Evolutionary conservation across 352 stramenopile genomes (phyloP).

Genomic region (Phytophthora sp.): DNA sequence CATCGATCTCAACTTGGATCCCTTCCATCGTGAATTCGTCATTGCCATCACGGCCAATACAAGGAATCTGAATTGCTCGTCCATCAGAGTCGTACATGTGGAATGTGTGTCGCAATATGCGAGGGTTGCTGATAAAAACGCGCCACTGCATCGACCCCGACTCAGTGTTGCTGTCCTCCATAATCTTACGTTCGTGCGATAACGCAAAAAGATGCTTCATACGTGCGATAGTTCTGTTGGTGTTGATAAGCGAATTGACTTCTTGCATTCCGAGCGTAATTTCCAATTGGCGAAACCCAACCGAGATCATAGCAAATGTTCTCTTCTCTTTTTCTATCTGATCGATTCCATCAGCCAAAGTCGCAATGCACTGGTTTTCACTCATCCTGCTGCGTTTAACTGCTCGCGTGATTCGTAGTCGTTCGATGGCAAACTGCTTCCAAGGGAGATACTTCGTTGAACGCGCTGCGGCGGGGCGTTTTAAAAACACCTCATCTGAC

Average conservation of each 20-base stretch:
- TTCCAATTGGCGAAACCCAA: constrained; percentile 40
- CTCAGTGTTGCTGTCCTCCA: background rate
- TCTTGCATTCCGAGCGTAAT: constrained; percentile 23
- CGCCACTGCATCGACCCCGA: background rate
- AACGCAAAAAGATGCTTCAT: constrained; percentile 22
- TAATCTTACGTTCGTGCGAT: background rate
- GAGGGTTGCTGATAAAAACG: constrained; percentile 21
- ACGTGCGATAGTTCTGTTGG: background rate
- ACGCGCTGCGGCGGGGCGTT: constrained; percentile 16
- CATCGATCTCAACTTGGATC: constrained; percentile 53
- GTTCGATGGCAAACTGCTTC: constrained; percentile 63
- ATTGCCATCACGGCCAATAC: constrained; percentile 1
- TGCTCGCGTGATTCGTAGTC: constrained; percentile 43
- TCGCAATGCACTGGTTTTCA: constrained; percentile 14
- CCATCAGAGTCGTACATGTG: constrained; percentile 10
- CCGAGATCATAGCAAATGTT: constrained; percentile 24
- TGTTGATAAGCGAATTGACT: constrained; percentile 4
- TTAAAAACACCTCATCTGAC: constrained; percentile 5
- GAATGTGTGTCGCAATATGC: constrained; percentile 11
- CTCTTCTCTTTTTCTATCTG: constrained; percentile 28
- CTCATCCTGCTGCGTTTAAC: constrained; percentile 24
- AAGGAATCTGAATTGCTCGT: constrained; percentile 12
- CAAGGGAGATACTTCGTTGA: constrained; percentile 59
- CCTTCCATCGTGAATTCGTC: constrained; percentile 31
- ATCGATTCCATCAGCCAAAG: background rate